Percentiles rank a stretch among this genome's conserved stretches.
Evolutionary conservation across 805 yeast species (phyloP).

Genomic region (Maudiozyma barnettii): DNA sequence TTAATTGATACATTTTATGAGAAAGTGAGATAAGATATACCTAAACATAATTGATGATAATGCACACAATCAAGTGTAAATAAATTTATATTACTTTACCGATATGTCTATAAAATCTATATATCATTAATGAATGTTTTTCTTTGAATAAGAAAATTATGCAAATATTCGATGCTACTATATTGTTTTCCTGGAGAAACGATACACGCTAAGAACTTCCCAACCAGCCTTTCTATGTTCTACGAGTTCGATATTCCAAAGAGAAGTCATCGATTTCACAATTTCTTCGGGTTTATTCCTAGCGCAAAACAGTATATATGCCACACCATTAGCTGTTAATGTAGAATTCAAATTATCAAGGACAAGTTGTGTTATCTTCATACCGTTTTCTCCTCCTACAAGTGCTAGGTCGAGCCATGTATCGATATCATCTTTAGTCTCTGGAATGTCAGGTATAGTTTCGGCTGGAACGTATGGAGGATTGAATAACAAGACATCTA

Average conservation of each 20-base stretch:
- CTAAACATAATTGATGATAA: not conserved
- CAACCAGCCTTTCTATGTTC: slow-evolving; percentile 82
- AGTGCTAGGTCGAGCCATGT: slow-evolving; percentile 86
- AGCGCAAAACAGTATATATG: slow-evolving; percentile 86
- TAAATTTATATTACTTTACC: not conserved
- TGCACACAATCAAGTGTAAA: not conserved
- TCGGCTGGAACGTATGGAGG: slow-evolving; percentile 97
- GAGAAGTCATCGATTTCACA: slow-evolving; percentile 34
- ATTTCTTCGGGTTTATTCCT: slow-evolving; percentile 71
- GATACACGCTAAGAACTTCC: slow-evolving; percentile 78
- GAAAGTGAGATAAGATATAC: not conserved
- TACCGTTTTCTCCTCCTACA: slow-evolving; percentile 83
- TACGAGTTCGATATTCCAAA: slow-evolving; percentile 48
- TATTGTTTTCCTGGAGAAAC: slow-evolving; percentile 33
- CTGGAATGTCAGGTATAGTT: slow-evolving; percentile 53
- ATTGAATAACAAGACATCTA: slow-evolving; percentile 77
- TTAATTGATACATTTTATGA: slow-evolving; percentile 9
- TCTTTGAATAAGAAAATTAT: not conserved
- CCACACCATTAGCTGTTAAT: slow-evolving; percentile 56
- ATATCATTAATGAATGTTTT: not conserved
- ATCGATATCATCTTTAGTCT: slow-evolving; percentile 34
- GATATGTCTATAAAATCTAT: not conserved
- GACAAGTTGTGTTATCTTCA: slow-evolving; percentile 68
- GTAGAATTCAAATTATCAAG: slow-evolving; percentile 44
- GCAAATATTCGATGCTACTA: not conserved